Base-by-base conservation (phyloP, 345 rosid species). In the Eucalyptus erythrocorys region DNA sequence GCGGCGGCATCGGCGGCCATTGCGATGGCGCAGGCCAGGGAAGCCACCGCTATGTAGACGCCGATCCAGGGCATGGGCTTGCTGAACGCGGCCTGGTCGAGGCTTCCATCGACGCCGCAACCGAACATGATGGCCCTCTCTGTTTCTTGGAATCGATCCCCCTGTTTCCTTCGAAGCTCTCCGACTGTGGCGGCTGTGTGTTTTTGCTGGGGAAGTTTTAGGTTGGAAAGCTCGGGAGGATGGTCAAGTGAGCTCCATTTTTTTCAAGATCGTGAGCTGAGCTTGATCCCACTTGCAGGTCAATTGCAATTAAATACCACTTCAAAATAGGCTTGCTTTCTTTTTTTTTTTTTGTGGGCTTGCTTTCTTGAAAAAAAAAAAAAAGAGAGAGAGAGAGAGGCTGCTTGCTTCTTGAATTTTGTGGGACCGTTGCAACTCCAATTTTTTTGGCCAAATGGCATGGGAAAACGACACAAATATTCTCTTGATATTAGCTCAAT, bases 21-120 rank as follows among this genome's bases (percentile, higher is more conserved):
- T 12, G 96, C 94, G 50, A 94, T 53, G 45, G 94, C 98, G 90
- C 98, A 96, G 88, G 90, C 92, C 5, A 96, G 88, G 76, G 99
- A 94, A 71, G 98, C 99, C 34, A 86, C 91, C 32, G 98, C 99
- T 21, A 96, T 92, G 88, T 97, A 97, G 91, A 96, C 42, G 89
- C 99, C 99, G 64, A 97, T 97, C 93, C 95, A 95, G 48, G 98
- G 99, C 89, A 96, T 64, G 42, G 99, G 99, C 90, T 92, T 92
- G 48, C 94, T 93, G 92, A 94, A 96, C 88, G 93, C 92, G 37
- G 91, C 90, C 64, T 93, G 95, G 87, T 95, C 92, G 81, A 96
- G 91, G 89, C 88, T 88, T 43, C 99, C 99, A 59, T 95, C 94
- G 34, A 89, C 88, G 57, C 57, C 26, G 92, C 99, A 97, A n/a